Percentiles rank a stretch among this genome's conserved stretches.
These are phyloP conservation scores for Ascocoryne sarcoides DNA, from an alignment of 2,329 filamentous ascomycete species.

Conservation along the genomic window DNA sequence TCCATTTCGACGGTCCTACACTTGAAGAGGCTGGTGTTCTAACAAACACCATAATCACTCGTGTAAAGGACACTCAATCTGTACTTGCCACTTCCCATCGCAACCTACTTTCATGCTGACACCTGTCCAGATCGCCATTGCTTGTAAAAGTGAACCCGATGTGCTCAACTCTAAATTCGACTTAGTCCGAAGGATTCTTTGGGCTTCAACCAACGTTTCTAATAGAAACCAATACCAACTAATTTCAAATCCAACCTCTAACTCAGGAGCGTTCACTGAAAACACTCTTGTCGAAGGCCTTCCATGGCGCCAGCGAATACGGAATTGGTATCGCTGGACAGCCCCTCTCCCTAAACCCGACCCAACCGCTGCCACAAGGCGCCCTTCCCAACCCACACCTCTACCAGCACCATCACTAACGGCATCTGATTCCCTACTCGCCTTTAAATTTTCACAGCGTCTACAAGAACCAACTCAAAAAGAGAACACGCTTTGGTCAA, in stretches of 20 bases:
- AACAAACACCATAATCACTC: conserved; percentile 21
- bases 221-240: conserved; percentile 7
- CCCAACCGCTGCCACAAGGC: not conserved
- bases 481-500: conserved; percentile 11
- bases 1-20: conserved; percentile 8
- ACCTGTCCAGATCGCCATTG: conserved; percentile 2
- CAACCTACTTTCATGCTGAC: no score
- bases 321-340: conserved; percentile 24
- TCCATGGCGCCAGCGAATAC: conserved; percentile 24
- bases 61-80: no score
- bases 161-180: conserved; percentile 3
- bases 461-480: not conserved
- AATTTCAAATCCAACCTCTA: conserved; percentile 4
- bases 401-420: not conserved
- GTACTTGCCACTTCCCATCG: no score
- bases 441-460: not conserved
- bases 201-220: not conserved
- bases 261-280: conserved; percentile 13
- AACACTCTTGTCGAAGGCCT: conserved; percentile 14
- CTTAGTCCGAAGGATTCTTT: conserved; percentile 10
- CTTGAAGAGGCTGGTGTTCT: conserved; percentile 18
- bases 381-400: not conserved
- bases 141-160: conserved; percentile 1
- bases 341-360: conserved; percentile 15
- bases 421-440: not conserved